Evolutionary conservation across 1,284 basidiomycete genomes (phyloP).

Genomic region (Entoloma clypeatum): DNA sequence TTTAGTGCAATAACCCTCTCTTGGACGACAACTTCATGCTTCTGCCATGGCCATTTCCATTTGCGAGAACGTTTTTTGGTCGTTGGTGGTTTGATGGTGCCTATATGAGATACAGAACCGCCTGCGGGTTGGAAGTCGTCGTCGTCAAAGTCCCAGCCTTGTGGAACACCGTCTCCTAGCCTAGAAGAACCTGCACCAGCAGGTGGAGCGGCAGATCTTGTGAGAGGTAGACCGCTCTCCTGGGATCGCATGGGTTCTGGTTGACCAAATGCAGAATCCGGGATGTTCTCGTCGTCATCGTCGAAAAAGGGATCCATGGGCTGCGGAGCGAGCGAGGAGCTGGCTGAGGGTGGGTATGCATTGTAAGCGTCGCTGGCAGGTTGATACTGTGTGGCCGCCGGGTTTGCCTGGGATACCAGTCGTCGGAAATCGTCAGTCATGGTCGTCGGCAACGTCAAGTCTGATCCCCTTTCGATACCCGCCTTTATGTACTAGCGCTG

Average conservation of each 20-base stretch:
- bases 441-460: constrained; percentile 16
- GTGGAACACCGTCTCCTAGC: constrained; percentile 44
- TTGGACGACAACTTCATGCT: constrained; percentile 53
- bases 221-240: constrained; percentile 64
- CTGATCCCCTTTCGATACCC: constrained; percentile 14
- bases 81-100: constrained; percentile 21
- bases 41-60: constrained; percentile 81
- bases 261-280: constrained; percentile 61
- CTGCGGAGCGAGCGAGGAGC: constrained; percentile 39
- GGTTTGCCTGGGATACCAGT: constrained; percentile 70
- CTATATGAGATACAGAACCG: constrained; percentile 34
- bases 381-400: constrained; percentile 57
- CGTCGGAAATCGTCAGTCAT: constrained; percentile 75
- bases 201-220: constrained; percentile 52
- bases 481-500: constrained; percentile 14
- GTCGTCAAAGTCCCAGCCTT: constrained; percentile 72
- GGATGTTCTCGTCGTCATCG: constrained; percentile 67
- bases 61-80: constrained; percentile 32
- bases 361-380: constrained; percentile 53
- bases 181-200: constrained; percentile 54
- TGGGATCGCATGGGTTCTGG: constrained; percentile 62
- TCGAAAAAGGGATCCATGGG: constrained; percentile 79
- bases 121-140: constrained; percentile 44
- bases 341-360: constrained; percentile 52
- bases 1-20: constrained; percentile 78